Base-by-base conservation (phyloP, 139 green algal genomes). In the Picochlorum sp. region DNA sequence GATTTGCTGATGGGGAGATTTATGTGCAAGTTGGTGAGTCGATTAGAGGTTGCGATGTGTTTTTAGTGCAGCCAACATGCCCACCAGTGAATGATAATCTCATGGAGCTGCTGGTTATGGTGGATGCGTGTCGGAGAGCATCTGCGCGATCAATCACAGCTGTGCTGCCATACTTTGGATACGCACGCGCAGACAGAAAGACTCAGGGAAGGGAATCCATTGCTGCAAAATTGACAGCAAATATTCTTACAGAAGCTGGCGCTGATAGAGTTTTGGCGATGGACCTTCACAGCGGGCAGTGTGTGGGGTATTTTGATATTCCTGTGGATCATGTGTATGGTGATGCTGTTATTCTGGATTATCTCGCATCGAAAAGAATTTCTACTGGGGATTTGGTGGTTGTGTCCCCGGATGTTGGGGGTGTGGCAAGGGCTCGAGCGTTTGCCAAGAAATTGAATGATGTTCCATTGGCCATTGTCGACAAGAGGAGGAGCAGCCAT, bases 371-470 rank as follows among this genome's bases (percentile, higher is more conserved):
- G 45, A 99, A 99, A 77, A 80, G 88, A 60, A 96, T 98, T 52
- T 79, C 84, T 3, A 89, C 82, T 24, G 78, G 75, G 11, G 92
- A 98, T 50, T 68, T 98, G 47, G 94, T 99, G 46, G 92, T 99
- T 37, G 94, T 99, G 10, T 96, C 87, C 1, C 94, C 94, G 34
- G 94, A 99, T 68, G 94, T 99, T 8, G 94, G 94, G n/a, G 94
- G 94, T 44, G 94, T 99, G 0, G 92, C 94, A 0, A 80, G 94
- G 3, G 94, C 94, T 3, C 87, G 94, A 24, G 88, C 89, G 11
- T 99, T 99, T 81, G 94, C 94, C 32, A 99, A 99, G 77, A 97
- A 97, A 82, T 85, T 99, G 6, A 94, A 89, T 62, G 93, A 98
- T 74, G 93, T 94, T 34, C 93, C 93, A 13, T 78, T 98, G 62